Evolutionary conservation across 164 flowering plant genomes (phyloP).

Genomic region (Dillenia turbinata): DNA sequence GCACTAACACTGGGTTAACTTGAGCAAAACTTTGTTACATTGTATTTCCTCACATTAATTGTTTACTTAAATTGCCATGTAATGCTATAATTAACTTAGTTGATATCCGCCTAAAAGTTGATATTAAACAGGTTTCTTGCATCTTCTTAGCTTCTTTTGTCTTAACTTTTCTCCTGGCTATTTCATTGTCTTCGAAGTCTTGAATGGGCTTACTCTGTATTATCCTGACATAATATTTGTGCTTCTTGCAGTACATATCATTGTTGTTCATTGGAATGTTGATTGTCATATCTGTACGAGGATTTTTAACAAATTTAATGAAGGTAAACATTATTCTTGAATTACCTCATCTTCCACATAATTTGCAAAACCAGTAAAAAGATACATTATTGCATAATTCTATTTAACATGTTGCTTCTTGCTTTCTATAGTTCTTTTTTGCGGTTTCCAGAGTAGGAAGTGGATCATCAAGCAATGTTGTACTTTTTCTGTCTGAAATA

Average conservation of each 20-base stretch:
- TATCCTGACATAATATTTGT: conserved; percentile 1
- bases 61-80: too few species aligned
- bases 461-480: conserved; percentile 96
- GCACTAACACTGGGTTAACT: too few species aligned
- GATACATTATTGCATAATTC: not conserved
- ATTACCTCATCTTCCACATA: not conserved
- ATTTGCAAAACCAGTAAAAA: not conserved
- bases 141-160: too few species aligned
- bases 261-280: conserved; percentile 90
- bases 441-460: conserved; percentile 97
- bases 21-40: too few species aligned
- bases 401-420: conserved; percentile 9
- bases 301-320: conserved; percentile 88
- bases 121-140: too few species aligned
- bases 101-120: too few species aligned
- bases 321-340: conserved; percentile 47
- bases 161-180: too few species aligned
- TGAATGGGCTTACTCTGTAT: not conserved
- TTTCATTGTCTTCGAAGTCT: not conserved
- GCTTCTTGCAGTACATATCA: conserved; percentile 74
- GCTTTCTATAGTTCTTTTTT: conserved; percentile 81
- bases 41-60: too few species aligned
- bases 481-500: conserved; percentile 89
- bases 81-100: too few species aligned
- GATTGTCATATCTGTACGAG: conserved; percentile 88